Conservation (phyloP, 257 asterid genomes). For the Agastache rugosa region DNA sequence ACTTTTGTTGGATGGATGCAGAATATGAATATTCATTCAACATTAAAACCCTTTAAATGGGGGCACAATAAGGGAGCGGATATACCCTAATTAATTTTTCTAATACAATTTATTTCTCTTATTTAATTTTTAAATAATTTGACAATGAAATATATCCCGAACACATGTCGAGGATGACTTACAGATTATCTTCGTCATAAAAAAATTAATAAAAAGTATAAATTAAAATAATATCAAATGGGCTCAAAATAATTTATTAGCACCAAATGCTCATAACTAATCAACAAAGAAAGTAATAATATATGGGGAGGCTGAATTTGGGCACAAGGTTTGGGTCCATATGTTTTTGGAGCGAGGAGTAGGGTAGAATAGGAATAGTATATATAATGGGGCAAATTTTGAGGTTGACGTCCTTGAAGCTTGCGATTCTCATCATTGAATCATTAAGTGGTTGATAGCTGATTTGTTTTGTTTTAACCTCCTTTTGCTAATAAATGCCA, state of each 20-base stretch:
- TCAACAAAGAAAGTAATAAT: too few species aligned
- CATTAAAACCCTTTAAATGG: neutral
- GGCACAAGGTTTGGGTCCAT: neutral
- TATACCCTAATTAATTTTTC: too few species aligned
- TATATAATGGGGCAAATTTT: neutral
- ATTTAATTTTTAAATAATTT: too few species aligned
- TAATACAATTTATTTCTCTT: too few species aligned
- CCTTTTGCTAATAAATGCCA: conserved; percentile 33
- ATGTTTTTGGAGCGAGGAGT: neutral
- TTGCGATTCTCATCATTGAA: conserved; percentile 25
- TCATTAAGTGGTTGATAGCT: conserved; percentile 13
- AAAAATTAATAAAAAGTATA: too few species aligned
- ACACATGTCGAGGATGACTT: too few species aligned
- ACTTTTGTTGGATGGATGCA: neutral
- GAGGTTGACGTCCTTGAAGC: conserved; percentile 29
- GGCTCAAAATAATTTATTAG: too few species aligned
- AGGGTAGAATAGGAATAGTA: neutral
- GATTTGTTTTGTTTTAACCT: conserved; percentile 15
- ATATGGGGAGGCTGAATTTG: too few species aligned
- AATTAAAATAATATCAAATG: too few species aligned
- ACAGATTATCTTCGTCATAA: too few species aligned
- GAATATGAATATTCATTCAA: neutral
- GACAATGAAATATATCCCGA: too few species aligned
- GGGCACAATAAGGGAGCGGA: neutral
- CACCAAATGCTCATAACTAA: too few species aligned